These are phyloP conservation scores for Magnaporthiopsis rhizophila DNA, from an alignment of 2,329 filamentous ascomycete species.

Conservation along the genomic window DNA sequence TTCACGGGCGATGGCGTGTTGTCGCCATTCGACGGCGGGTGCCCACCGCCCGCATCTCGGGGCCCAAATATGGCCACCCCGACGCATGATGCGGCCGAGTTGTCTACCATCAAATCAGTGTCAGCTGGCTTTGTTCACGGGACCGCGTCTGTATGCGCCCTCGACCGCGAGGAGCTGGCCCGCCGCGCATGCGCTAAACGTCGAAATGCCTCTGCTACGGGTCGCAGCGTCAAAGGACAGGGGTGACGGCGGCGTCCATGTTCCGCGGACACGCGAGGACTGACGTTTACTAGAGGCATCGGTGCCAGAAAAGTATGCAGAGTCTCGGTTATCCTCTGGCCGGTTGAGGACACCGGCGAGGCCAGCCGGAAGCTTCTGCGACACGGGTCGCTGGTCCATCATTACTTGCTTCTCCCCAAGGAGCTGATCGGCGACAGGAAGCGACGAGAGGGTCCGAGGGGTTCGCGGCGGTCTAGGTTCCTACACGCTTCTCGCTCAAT, in stretches of 20 bases:
- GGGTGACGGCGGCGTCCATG: not conserved
- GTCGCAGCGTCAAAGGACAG: not conserved
- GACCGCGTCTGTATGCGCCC: not conserved
- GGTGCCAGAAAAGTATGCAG: constrained; percentile 42
- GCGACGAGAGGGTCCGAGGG: not conserved
- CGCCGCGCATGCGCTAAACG: not conserved
- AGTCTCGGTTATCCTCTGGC: constrained; percentile 42
- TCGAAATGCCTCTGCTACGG: not conserved
- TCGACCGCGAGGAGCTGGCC: not conserved
- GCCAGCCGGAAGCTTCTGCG: constrained; percentile 39
- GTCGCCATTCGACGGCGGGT: constrained; percentile 27
- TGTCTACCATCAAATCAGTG: constrained; percentile 25
- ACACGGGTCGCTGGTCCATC: constrained; percentile 31
- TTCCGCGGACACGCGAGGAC: constrained; percentile 16
- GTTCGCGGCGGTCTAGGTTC: not conserved
- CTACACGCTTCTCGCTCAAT: not conserved
- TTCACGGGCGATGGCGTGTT: constrained; percentile 56
- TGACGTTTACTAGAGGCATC: constrained; percentile 44
- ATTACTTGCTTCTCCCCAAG: not conserved
- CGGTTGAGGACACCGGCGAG: constrained; percentile 44
- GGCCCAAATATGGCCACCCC: constrained; percentile 31
- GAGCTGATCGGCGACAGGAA: not conserved
- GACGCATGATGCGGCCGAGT: constrained; percentile 36
- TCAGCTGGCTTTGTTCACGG: not conserved
- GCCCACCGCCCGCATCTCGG: constrained; percentile 9